These are phyloP conservation scores for Ascocoryne sarcoides DNA, from an alignment of 2,329 filamentous ascomycete genomes.

Conservation along the genomic window DNA sequence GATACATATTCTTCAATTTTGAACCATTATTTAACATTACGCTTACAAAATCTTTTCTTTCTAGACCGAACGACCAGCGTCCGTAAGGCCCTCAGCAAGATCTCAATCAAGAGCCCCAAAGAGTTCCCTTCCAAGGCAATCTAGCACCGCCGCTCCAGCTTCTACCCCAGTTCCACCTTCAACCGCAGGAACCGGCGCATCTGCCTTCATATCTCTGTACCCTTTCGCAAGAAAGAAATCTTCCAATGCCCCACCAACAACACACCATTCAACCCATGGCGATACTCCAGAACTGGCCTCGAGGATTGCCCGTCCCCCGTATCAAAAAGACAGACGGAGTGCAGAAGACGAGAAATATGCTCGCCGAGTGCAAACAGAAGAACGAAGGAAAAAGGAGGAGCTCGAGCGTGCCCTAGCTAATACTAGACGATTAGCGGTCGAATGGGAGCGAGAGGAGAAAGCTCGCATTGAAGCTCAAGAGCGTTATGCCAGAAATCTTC, in stretches of 20 bases:
- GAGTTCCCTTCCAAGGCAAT: not conserved
- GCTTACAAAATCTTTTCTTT: not conserved
- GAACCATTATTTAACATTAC: not conserved
- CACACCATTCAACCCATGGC: not conserved
- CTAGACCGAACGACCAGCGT: not conserved
- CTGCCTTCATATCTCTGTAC: not conserved
- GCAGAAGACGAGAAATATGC: constrained; percentile 2
- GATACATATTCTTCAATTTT: not conserved
- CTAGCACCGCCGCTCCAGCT: not conserved
- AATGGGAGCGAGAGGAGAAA: constrained; percentile 7
- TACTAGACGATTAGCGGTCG: constrained; percentile 5
- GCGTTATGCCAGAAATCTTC: constrained; percentile 2
- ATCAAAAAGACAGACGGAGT: not conserved
- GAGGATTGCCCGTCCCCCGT: not conserved
- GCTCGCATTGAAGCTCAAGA: constrained; percentile 4
- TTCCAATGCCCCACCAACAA: not conserved
- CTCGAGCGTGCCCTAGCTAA: not conserved
- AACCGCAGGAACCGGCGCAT: not conserved
- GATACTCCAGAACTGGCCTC: not conserved
- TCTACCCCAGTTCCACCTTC: not conserved
- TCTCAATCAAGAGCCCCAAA: not conserved
- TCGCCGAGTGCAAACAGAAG: constrained; percentile 1
- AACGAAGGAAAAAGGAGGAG: constrained; percentile 3
- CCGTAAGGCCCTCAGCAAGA: not conserved
- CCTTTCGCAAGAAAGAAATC: not conserved